phyloP scores from a whole-genome alignment of 345 rosid species.

The Syzygium aromaticum region DNA sequence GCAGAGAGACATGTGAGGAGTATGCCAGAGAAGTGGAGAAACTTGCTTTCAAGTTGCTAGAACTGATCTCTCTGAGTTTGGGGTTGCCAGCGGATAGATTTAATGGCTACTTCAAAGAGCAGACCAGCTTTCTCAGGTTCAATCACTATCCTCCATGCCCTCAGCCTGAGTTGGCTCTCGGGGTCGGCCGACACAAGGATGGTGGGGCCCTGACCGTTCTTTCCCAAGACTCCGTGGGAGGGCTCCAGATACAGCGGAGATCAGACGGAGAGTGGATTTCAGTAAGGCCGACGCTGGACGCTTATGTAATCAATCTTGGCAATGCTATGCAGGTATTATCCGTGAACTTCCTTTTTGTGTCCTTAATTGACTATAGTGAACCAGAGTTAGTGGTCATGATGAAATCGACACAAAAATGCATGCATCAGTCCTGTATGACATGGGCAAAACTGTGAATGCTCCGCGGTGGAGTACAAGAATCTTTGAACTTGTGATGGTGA shows the following conservation, averaged over 20 bases:
- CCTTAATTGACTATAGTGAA: background rate
- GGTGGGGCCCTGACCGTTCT: conserved; percentile 65
- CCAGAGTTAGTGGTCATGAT: background rate
- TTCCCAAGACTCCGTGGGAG: conserved; percentile 78
- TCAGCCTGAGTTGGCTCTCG: conserved; percentile 69
- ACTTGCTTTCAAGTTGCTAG: conserved; percentile 50
- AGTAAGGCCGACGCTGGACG: conserved; percentile 38
- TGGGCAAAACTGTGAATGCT: background rate
- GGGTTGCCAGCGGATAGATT: conserved; percentile 45
- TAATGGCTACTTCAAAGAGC: conserved; percentile 48
- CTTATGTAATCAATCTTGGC: conserved; percentile 72
- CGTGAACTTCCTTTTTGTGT: background rate
- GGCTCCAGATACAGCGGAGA: conserved; percentile 60
- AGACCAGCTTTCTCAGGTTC: conserved; percentile 49
- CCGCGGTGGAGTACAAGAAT: background rate
- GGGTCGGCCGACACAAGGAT: conserved; percentile 85
- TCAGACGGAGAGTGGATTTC: conserved; percentile 71
- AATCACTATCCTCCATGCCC: conserved; percentile 86
- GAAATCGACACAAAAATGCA: background rate
- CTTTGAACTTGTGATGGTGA: background rate
- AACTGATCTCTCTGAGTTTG: conserved; percentile 59
- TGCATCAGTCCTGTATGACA: background rate
- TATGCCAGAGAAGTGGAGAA: conserved; percentile 59
- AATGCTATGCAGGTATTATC: conserved; percentile 23
- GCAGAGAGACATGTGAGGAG: conserved; percentile 61